Evolutionary conservation across 2,329 filamentous ascomycete species (phyloP).

Genomic region (Coniella vitis): DNA sequence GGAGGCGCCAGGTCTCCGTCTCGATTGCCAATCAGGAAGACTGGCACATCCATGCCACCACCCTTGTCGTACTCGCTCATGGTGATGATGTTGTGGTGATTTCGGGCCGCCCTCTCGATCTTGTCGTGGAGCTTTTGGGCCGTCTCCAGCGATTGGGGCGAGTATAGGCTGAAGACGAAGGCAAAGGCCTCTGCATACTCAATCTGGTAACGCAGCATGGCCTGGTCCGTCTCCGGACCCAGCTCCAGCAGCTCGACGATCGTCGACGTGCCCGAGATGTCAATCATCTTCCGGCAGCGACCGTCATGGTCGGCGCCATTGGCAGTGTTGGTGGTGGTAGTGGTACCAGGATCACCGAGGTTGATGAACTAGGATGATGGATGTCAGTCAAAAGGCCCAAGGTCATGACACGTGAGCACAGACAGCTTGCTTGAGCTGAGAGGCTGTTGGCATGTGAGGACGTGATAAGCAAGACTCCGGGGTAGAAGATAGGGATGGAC

Average conservation of each 20-base stretch:
- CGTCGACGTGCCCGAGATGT: slow-evolving; percentile 13
- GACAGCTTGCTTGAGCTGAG: not conserved
- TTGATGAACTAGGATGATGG: slow-evolving; percentile 9
- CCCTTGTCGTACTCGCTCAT: slow-evolving; percentile 15
- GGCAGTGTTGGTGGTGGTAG: not conserved
- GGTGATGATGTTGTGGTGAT: slow-evolving; percentile 16
- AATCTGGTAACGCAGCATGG: slow-evolving; percentile 17
- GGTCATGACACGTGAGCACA: not conserved
- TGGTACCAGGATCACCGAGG: slow-evolving; percentile 9
- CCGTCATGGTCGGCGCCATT: slow-evolving; percentile 8
- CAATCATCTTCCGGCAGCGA: slow-evolving; percentile 16
- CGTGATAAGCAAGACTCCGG: not conserved
- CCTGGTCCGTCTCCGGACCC: slow-evolving; percentile 13
- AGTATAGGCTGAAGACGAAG: slow-evolving; percentile 16
- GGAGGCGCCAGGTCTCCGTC: slow-evolving; percentile 15
- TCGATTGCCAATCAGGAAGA: slow-evolving; percentile 16
- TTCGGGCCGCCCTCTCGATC: slow-evolving; percentile 11
- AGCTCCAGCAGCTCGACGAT: slow-evolving; percentile 15
- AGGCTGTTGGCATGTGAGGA: no score
- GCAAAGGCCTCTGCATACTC: slow-evolving; percentile 16
- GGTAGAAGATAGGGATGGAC: not conserved
- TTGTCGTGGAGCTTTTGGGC: slow-evolving; percentile 14
- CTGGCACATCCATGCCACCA: slow-evolving; percentile 12
- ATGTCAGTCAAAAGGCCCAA: not conserved
- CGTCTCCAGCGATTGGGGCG: slow-evolving; percentile 13